Evolutionary conservation across 768 basidiomycete species (phyloP), one percentile per base, ranked within the genome.

Genomic region (Favolaschia claudopus): DNA sequence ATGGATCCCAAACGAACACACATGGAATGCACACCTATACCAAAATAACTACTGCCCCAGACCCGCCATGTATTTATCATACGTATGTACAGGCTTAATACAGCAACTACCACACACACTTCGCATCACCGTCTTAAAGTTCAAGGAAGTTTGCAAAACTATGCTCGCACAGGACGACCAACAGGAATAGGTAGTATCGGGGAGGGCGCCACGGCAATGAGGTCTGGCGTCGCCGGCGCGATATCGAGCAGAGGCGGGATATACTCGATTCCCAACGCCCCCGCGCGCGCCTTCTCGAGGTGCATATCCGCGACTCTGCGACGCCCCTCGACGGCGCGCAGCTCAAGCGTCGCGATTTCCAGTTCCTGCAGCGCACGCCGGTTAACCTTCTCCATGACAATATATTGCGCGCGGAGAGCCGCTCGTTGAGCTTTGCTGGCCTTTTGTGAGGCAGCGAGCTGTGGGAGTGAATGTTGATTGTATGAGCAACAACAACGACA

Each of bases 1-100:
- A 85, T 85, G 68, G 85, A 92, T 67, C 89, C 88, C 7, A 70
- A 75, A 51, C 81, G 78, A 70, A 88, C 87, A 22, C 76, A 91
- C 62, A 88, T 91, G 76, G 83, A 88, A 64, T 91, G 89, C 73
- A 87, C 75, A 66, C 88, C 81, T n/a, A 73, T 91, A 62, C 84
- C 84, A 52, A 79, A 82, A 61, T 73, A 69, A 67, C 51, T 27
- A 40, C 42, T 7, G 36, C 20, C 37, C n/a, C n/a, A n/a, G n/a
- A n/a, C n/a, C n/a, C n/a, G n/a, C n/a, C n/a, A n/a, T n/a, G n/a
- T n/a, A n/a, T n/a, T n/a, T n/a, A n/a, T n/a, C n/a, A n/a, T n/a
- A n/a, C n/a, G n/a, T n/a, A n/a, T n/a, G n/a, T n/a, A n/a, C n/a
- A n/a, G n/a, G n/a, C n/a, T n/a, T n/a, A n/a, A n/a, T n/a, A n/a